phyloP scores from a whole-genome alignment of 768 basidiomycete genomes.

The Lenzites betulinus region DNA sequence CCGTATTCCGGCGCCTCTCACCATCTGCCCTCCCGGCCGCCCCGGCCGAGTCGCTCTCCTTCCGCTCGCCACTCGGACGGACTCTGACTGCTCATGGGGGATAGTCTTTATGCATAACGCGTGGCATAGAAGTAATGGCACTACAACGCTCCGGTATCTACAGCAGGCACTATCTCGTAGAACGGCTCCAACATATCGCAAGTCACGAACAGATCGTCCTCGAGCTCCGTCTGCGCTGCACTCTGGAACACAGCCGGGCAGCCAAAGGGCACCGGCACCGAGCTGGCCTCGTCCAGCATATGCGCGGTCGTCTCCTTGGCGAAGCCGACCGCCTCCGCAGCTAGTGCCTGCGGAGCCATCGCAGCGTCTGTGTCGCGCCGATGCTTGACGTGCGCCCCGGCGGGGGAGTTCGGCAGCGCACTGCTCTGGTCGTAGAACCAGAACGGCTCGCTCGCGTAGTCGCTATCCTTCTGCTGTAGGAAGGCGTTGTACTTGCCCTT shows the following conservation, averaged over 20 bases:
- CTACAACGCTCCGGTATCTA: background rate
- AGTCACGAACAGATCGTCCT: constrained; percentile 43
- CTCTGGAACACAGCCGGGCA: constrained; percentile 43
- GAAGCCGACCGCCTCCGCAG: background rate
- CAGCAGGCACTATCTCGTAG: constrained; percentile 27
- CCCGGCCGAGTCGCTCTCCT: background rate
- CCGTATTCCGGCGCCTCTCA: constrained; percentile 18
- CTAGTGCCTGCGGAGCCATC: background rate
- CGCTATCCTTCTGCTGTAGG: constrained; percentile 35
- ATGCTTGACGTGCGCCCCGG: constrained; percentile 24
- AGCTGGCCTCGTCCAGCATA: background rate
- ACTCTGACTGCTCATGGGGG: background rate
- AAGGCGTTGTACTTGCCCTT: constrained; percentile 49
- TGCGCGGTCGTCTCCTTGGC: background rate
- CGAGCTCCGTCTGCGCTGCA: constrained; percentile 39
- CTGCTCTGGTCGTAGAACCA: constrained; percentile 51
- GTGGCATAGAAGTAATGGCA: background rate
- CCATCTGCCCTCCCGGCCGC: background rate
- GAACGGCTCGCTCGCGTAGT: constrained; percentile 42
- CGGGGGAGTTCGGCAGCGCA: constrained; percentile 43
- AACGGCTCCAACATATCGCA: constrained; percentile 46
- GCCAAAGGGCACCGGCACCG: constrained; percentile 31
- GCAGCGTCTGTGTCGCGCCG: constrained; percentile 14
- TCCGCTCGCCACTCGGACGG: background rate
- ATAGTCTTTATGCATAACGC: background rate